Evolutionary conservation across 306 rosid species (phyloP).

Genomic region (Vigna nakashimae): DNA sequence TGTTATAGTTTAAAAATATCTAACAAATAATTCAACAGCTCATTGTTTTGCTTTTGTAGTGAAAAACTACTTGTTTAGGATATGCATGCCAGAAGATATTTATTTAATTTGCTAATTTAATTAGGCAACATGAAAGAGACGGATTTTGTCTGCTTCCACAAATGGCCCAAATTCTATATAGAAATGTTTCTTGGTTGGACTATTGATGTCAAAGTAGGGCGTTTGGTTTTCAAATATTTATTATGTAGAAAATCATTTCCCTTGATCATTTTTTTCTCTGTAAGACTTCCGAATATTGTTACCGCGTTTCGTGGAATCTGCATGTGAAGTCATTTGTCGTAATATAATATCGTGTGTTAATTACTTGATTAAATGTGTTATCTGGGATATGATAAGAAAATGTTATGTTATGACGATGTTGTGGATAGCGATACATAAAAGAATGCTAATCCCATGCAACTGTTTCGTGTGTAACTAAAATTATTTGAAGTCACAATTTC

Average conservation of each 20-base stretch:
- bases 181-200: slow-evolving; percentile 20
- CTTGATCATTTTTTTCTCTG: not conserved
- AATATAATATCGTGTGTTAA: not conserved
- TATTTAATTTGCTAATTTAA: not conserved
- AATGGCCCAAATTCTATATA: not conserved
- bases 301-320: slow-evolving; percentile 15
- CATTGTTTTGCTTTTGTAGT: not conserved
- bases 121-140: slow-evolving; percentile 34
- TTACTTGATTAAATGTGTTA: not conserved
- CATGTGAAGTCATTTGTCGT: slow-evolving; percentile 13
- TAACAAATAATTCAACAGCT: not conserved
- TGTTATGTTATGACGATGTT: not conserved
- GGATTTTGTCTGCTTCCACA: not conserved
- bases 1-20: not conserved
- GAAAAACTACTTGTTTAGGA: slow-evolving; percentile 3
- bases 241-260: not conserved
- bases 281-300: not conserved
- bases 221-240: slow-evolving; percentile 27
- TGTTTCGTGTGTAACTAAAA: not conserved
- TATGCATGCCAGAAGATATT: slow-evolving; percentile 23
- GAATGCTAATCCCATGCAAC: not conserved
- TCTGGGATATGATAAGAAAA: not conserved
- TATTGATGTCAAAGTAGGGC: not conserved
- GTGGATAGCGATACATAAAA: not conserved
- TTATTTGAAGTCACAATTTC: too few species aligned